phyloP scores from a whole-genome alignment of 1,284 basidiomycete genomes.

The Mycosarcoma mackinlayi region DNA sequence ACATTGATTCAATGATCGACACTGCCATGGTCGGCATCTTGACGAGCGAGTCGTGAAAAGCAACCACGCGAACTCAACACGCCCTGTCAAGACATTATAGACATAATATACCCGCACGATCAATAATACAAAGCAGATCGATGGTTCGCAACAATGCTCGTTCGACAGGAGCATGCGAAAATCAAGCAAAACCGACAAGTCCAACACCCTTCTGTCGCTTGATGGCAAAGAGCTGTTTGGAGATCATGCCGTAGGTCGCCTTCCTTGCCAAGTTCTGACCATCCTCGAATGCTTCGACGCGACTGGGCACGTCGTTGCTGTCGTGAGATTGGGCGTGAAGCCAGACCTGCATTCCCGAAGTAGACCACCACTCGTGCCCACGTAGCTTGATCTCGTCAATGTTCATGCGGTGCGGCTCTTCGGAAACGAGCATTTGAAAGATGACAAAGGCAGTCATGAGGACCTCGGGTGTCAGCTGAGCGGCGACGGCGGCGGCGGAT shows the following conservation, averaged over 20 bases:
- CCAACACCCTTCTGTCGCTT: constrained; percentile 45
- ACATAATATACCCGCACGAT: constrained; percentile 16
- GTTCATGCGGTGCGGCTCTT: constrained; percentile 51
- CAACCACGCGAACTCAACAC: neutral
- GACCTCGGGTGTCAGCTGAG: constrained; percentile 45
- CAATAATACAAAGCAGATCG: too few species aligned
- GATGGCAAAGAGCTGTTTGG: constrained; percentile 60
- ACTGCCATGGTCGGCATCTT: constrained; percentile 89
- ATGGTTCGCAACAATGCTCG: too few species aligned
- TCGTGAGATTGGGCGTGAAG: constrained; percentile 29
- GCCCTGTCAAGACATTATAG: neutral
- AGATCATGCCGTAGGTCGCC: constrained; percentile 63
- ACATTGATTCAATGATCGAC: constrained; percentile 91
- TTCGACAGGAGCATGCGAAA: neutral
- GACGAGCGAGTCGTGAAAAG: constrained; percentile 22
- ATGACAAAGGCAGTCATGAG: constrained; percentile 61
- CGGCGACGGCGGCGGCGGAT: constrained; percentile 19
- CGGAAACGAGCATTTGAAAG: constrained; percentile 51
- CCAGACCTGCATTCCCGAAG: constrained; percentile 45
- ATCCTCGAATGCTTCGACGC: constrained; percentile 50
- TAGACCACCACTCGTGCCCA: constrained; percentile 56
- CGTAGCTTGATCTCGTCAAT: constrained; percentile 56
- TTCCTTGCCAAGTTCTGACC: constrained; percentile 59
- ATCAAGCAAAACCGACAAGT: constrained; percentile 42
- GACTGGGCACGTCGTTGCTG: constrained; percentile 21